Evolutionary conservation across 2,329 filamentous ascomycete genomes (phyloP).

Genomic region (Verticillium zaregamsianum): DNA sequence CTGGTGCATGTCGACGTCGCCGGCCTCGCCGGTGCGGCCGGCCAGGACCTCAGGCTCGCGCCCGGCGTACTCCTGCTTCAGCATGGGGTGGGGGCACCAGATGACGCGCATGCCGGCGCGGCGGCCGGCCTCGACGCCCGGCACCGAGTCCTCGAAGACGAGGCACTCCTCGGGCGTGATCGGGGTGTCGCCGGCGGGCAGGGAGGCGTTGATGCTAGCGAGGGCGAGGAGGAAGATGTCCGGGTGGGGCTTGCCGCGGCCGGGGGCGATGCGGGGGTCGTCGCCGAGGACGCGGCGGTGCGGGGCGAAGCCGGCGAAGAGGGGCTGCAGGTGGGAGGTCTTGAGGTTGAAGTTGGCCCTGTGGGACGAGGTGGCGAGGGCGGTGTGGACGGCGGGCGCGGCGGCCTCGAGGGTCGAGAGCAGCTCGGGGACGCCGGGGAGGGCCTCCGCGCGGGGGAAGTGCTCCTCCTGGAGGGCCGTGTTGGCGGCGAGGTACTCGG

Average conservation of each 20-base stretch:
- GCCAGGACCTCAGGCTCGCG: conserved; percentile 80
- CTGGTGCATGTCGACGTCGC: conserved; percentile 48
- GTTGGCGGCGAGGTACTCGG: conserved; percentile 61
- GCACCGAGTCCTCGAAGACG: conserved; percentile 94
- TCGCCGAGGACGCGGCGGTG: conserved; percentile 81
- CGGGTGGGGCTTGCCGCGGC: conserved; percentile 88
- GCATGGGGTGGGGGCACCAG: conserved; percentile 81
- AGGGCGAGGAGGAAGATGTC: conserved; percentile 92
- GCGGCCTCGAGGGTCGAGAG: conserved; percentile 37
- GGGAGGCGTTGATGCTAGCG: conserved; percentile 73
- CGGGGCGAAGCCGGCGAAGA: conserved; percentile 62
- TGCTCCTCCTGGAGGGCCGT: conserved; percentile 61
- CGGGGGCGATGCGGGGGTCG: conserved; percentile 69
- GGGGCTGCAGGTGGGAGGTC: conserved; percentile 54
- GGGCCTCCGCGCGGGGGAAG: conserved; percentile 71
- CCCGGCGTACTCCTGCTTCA: conserved; percentile 72
- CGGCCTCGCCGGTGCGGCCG: conserved; percentile 69
- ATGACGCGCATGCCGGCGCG: conserved; percentile 92
- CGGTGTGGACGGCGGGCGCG: conserved; percentile 62
- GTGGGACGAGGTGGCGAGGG: conserved; percentile 80
- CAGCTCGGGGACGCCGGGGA: conserved; percentile 73
- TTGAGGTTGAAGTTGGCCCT: conserved; percentile 72
- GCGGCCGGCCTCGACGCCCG: conserved; percentile 84
- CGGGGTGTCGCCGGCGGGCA: conserved; percentile 56
- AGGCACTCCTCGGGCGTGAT: conserved; percentile 84